These are phyloP conservation scores for Triticum turgidum DNA, from an alignment of 176 grass and related monocot genomes.

Conservation along the genomic window DNA sequence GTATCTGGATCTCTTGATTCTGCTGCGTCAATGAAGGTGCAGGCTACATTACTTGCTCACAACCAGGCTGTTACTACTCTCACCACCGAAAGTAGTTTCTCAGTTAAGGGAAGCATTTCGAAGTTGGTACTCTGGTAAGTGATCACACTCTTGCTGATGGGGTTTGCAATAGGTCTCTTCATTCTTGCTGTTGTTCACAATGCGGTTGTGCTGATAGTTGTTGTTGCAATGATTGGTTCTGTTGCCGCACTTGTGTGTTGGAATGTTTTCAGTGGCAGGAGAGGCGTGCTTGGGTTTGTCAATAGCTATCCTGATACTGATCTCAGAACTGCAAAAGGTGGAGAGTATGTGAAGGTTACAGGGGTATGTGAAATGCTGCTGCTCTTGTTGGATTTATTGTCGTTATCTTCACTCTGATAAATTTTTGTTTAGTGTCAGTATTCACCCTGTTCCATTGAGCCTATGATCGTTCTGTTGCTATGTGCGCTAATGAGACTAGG, in stretches of 20 bases:
- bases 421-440: background rate
- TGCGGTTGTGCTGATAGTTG: conserved; percentile 74
- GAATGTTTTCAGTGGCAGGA: conserved; percentile 81
- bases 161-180: conserved; percentile 85
- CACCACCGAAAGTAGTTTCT: conserved; percentile 56
- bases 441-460: background rate
- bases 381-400: conserved; percentile 18
- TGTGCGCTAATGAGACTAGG: background rate
- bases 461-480: background rate
- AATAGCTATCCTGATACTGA: conserved; percentile 83
- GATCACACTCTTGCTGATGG: conserved; percentile 66
- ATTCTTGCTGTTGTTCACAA: conserved; percentile 94
- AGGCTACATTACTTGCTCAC: conserved; percentile 56
- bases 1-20: conserved; percentile 78
- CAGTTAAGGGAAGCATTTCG: conserved; percentile 57
- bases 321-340: conserved; percentile 83
- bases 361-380: conserved; percentile 61
- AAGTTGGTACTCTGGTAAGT: conserved; percentile 72
- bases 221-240: conserved; percentile 66
- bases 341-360: conserved; percentile 95
- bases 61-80: conserved; percentile 87
- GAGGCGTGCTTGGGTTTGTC: conserved; percentile 73
- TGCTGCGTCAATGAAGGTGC: conserved; percentile 77
- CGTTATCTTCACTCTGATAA: background rate
- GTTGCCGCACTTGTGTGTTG: conserved; percentile 71